Evolutionary conservation across 768 basidiomycete species (phyloP), one percentile per base, ranked within the genome.

Genomic region (Thelephora aurantiotincta): DNA sequence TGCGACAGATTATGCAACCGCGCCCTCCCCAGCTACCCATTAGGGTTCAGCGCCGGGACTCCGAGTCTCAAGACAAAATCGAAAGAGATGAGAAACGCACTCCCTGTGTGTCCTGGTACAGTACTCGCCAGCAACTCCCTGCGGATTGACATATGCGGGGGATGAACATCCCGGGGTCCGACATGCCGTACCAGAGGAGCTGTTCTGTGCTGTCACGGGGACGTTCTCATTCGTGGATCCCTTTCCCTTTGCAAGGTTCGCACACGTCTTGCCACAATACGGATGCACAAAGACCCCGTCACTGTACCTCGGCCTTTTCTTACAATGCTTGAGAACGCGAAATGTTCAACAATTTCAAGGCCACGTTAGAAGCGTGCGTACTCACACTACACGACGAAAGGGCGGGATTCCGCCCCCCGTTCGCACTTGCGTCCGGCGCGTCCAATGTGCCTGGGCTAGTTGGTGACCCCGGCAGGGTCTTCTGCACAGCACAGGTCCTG

Each of bases 201-300:
- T n/a, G n/a, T n/a, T n/a, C n/a, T n/a, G n/a, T n/a, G 26, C 9
- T 30, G 26, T 4, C 4, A 30, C 26, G 26, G 26, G 26, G 26
- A 30, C 26, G 26, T 30, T 30, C 26, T 9, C 26, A 30, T 30
- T 30, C 9, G 26, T 9, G 26, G 9, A 6, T 41, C 34, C 33
- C 35, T 16, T 38, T 12, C 12, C 41, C 19, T 38, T 30, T 19
- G 43, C 50, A 14, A 35, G 26, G 13, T 41, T 35, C 23, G 51
- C 51, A 36, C 51, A 52, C 12, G 33, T 43, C 33, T 45, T 44
- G 14, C 51, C 48, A 36, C 51, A 52, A 58, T 70, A 82, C 11
- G 75, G 70, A 60, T 81, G 79, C 1, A 68, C 72, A 46, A 69
- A 71, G 6, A 67, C 69, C 12, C 75, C 74, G 54, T 81, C 79